Evolutionary conservation across 2,329 filamentous ascomycete species (phyloP).

Genomic region (Fusarium agapanthi): DNA sequence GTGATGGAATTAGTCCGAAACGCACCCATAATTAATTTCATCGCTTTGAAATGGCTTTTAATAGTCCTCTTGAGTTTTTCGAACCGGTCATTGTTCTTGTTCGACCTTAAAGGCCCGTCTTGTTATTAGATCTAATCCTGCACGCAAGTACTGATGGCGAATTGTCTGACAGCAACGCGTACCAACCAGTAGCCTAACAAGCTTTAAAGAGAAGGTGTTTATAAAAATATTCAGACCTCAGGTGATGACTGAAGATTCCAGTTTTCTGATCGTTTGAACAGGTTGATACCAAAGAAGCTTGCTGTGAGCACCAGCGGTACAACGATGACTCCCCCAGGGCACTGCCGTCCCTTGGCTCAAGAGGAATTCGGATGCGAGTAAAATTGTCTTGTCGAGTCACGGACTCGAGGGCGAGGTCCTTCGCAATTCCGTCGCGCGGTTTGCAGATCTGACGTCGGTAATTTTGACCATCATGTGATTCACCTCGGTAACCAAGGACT

Average conservation of each 20-base stretch:
- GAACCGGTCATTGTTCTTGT: neutral
- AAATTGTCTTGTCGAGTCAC: too few relatives aligned
- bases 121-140: neutral
- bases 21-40: neutral
- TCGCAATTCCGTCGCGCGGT: neutral
- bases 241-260: neutral
- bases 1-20: rapidly evolving
- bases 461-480: neutral
- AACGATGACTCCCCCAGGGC: neutral
- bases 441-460: neutral
- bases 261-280: neutral
- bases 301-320: neutral
- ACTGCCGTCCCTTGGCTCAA: rapidly evolving
- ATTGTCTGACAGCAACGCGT: neutral
- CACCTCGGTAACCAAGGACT: neutral
- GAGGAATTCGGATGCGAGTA: neutral
- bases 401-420: neutral
- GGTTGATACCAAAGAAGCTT: neutral
- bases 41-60: rapidly evolving
- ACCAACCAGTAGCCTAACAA: too few relatives aligned
- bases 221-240: neutral
- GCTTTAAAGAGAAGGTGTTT: neutral
- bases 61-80: rapidly evolving
- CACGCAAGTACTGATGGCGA: neutral
- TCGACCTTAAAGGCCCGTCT: too few relatives aligned